Evolutionary conservation across 768 basidiomycete species (phyloP), one percentile per base, ranked within the genome.

Genomic region (Amyloporia xantha): DNA sequence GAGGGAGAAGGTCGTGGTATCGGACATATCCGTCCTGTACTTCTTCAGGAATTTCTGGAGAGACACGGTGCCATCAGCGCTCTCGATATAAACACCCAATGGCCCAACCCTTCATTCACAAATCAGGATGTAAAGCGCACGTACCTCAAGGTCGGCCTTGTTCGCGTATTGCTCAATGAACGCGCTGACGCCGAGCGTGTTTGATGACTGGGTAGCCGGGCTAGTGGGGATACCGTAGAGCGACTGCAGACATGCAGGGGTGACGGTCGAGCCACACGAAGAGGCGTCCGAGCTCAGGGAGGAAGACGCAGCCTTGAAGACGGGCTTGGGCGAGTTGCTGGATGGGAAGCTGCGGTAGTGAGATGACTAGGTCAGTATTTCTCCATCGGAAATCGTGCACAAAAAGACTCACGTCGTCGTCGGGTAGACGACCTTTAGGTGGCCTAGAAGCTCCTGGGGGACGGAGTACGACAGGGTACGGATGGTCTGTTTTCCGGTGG

Each of bases 61-160:
- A 56, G 62, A 76, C 56, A 76, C 63, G 12, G 68, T 54, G 26
- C 77, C 68, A 76, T 78, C 11, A 24, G 30, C 11, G 17, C 1
- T 2, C 13, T 2, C 15, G 10, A 12, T 1, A 11, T 17, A 44
- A 21, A 6, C 3, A 71, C 1, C n/a, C 41, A 33, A n/a, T n/a
- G n/a, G n/a, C n/a, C n/a, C 37, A 63, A 77, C 55, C 76, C 63
- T 9, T 67, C 54, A n/a, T 5, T 23, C 77, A 68, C 76, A 79
- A 20, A 17, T 23, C 11, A 23, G 27, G 19, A 2, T 5, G 3
- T 2, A 17, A 27, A 19, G 27, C 3, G 2, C 10, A 40, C 39
- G 39, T 9, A 63, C 62, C 49, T 47, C 44, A 10, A 64, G 47
- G 44, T 68, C 67, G 15, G 55, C 54, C n/a, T 59, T 39, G 43